phyloP scores from a whole-genome alignment of 441 rosid species.

The Populus hybrid region DNA sequence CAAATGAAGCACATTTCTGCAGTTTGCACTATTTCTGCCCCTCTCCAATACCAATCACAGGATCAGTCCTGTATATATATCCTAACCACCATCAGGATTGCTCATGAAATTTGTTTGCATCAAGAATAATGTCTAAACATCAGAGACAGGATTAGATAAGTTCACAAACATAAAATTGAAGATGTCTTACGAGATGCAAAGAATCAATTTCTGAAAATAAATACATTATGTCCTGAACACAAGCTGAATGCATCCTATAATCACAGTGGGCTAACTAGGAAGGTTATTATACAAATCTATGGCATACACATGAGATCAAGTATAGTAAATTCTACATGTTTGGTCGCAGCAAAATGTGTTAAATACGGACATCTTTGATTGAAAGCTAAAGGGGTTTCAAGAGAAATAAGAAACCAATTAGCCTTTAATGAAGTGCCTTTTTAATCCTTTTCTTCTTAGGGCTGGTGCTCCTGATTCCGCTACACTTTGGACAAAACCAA shows the following conservation, averaged over 20 bases:
- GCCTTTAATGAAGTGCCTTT: slow-evolving; percentile 13
- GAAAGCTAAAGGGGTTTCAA: background rate
- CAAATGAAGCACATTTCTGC: background rate
- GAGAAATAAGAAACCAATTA: background rate
- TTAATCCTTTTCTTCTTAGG: slow-evolving; percentile 27
- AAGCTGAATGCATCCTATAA: background rate
- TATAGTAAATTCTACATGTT: background rate
- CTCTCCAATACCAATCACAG: background rate
- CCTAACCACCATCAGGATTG: background rate
- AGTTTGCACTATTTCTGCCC: background rate
- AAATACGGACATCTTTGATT: background rate
- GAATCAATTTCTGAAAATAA: background rate
- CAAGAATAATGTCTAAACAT: background rate
- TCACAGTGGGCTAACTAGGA: background rate
- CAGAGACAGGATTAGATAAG: background rate
- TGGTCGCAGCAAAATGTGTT: background rate
- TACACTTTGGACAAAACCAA: slow-evolving; percentile 66
- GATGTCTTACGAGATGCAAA: background rate
- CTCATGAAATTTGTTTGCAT: background rate
- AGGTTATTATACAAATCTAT: background rate
- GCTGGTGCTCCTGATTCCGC: slow-evolving; percentile 3
- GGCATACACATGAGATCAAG: background rate
- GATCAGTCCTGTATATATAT: background rate
- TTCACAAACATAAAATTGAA: too few relatives aligned
- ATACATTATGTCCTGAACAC: background rate